Conservation (phyloP, 371 early-diverging fungal genomes). For the Mucor velutinosus region DNA sequence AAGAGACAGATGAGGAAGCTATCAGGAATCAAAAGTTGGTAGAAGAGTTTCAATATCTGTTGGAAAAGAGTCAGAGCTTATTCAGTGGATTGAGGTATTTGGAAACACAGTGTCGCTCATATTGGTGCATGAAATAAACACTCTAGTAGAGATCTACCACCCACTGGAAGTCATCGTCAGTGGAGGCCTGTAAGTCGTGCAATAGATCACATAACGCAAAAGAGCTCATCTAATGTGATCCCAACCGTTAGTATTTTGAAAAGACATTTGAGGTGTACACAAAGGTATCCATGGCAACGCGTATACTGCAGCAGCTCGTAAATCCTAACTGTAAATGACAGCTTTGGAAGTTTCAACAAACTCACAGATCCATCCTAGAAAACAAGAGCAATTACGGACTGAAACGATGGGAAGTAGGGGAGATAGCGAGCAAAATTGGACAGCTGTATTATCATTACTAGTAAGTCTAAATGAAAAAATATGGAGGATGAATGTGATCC, state of each 20-base stretch:
- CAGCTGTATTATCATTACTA: conserved; percentile 91
- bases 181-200: conserved; percentile 64
- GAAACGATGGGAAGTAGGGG: conserved; percentile 97
- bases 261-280: conserved; percentile 96
- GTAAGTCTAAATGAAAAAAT: conserved; percentile 39
- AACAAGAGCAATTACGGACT: conserved; percentile 88
- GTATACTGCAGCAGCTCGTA: background rate
- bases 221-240: background rate
- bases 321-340: conserved; percentile 12
- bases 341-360: conserved; percentile 96
- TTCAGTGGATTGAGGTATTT: conserved; percentile 89
- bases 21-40: conserved; percentile 56
- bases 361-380: conserved; percentile 82
- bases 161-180: conserved; percentile 74
- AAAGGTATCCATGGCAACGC: conserved; percentile 50
- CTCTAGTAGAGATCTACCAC: conserved; percentile 66
- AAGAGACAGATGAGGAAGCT: conserved; percentile 35
- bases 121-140: background rate
- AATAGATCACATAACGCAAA: background rate
- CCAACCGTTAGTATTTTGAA: conserved; percentile 77
- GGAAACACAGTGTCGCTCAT: background rate
- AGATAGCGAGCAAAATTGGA: conserved; percentile 97
- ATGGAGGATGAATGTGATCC: background rate
- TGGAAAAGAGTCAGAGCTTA: conserved; percentile 95
- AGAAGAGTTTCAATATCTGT: conserved; percentile 91